Evolutionary conservation across 2,329 filamentous ascomycete species (phyloP).

Genomic region (Cylindrodendrum hubeiense): DNA sequence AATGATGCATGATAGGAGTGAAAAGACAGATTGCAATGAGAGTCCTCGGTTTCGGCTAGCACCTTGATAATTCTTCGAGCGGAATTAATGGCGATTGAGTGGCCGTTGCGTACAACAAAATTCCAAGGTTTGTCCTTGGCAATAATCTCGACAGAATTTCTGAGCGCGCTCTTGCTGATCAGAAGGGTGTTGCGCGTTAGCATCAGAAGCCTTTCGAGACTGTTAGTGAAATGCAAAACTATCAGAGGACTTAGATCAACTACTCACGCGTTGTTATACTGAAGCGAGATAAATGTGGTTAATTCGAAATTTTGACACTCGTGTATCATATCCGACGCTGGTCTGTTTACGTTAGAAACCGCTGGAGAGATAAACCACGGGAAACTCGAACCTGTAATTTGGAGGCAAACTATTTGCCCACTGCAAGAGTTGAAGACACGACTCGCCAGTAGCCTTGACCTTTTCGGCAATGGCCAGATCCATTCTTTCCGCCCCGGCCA

Average conservation of each 20-base stretch:
- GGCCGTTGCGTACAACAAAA: slow-evolving; percentile 1
- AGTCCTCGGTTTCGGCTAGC: neutral
- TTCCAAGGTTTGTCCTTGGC: neutral
- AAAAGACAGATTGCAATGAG: neutral
- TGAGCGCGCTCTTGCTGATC: neutral
- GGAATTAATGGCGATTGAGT: neutral
- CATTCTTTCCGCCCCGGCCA: neutral
- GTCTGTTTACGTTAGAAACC: neutral
- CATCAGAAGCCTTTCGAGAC: neutral
- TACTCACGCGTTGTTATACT: slow-evolving; percentile 2
- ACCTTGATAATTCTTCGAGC: slow-evolving; percentile 1
- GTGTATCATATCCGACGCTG: neutral
- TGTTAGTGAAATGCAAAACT: neutral
- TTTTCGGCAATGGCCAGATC: slow-evolving; percentile 1
- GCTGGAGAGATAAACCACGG: neutral
- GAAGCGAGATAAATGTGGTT: neutral
- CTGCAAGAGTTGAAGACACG: neutral
- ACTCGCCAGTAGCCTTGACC: slow-evolving; percentile 1
- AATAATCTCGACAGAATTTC: neutral
- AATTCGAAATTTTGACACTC: neutral
- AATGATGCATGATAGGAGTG: neutral
- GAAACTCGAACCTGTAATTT: neutral
- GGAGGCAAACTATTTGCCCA: neutral
- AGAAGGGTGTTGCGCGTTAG: neutral
- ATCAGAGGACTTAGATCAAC: neutral